Percentiles rank a stretch among this genome's conserved stretches.
Conservation (phyloP, 1,139 yeast species). For the Trichomonascaceae sp. region DNA sequence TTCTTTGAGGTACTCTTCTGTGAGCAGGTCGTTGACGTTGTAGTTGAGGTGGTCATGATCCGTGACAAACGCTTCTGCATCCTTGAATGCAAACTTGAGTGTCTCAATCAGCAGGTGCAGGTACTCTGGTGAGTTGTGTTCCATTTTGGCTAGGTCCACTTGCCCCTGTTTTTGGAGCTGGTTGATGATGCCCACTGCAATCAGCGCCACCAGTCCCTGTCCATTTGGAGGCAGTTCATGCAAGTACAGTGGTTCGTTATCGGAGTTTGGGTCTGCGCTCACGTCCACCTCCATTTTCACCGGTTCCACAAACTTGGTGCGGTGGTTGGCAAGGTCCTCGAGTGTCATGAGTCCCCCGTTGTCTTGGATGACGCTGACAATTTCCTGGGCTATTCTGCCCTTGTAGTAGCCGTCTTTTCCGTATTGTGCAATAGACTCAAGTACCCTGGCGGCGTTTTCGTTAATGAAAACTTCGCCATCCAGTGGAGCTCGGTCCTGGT, state of each 20-base stretch:
- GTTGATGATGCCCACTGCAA: constrained; percentile 54
- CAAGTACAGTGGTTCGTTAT: constrained; percentile 21
- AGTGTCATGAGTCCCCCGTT: constrained; percentile 44
- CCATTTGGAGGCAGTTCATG: constrained; percentile 84
- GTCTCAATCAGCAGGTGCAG: constrained; percentile 56
- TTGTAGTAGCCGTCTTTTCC: constrained; percentile 59
- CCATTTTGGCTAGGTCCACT: constrained; percentile 33
- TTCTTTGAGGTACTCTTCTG: constrained; percentile 32
- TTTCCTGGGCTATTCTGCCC: constrained; percentile 55
- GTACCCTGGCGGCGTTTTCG: constrained; percentile 39
- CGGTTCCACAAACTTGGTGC: constrained; percentile 51
- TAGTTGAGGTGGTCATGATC: constrained; percentile 32
- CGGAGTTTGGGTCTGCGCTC: background rate
- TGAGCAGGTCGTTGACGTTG: constrained; percentile 27
- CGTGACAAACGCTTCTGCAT: constrained; percentile 61
- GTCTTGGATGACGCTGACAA: constrained; percentile 38
- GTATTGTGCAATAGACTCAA: constrained; percentile 36
- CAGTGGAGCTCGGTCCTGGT: constrained; percentile 33
- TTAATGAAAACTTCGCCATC: constrained; percentile 52
- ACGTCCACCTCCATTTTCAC: constrained; percentile 31
- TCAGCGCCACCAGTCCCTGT: constrained; percentile 60
- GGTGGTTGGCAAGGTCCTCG: constrained; percentile 44
- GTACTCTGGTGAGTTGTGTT: constrained; percentile 62
- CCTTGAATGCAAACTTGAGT: constrained; percentile 62
- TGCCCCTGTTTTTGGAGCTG: constrained; percentile 34